Conservation (phyloP, 495 filamentous ascomycete species). For the Xeromyces bisporus region DNA sequence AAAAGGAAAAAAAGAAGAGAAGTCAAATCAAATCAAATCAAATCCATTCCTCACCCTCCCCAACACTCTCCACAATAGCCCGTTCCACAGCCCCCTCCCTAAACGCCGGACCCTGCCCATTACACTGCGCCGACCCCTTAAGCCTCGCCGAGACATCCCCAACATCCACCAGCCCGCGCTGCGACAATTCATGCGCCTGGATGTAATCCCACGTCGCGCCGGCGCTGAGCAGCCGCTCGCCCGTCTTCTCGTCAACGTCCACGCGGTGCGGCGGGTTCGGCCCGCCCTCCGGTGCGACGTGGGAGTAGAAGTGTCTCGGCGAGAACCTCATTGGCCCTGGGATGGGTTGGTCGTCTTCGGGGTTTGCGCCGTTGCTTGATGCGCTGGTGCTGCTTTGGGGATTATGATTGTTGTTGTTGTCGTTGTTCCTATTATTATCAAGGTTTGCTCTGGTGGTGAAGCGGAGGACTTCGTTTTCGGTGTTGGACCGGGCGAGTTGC, state of each 20-base stretch:
- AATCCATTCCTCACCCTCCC: slow-evolving; percentile 57
- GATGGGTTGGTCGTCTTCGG: slow-evolving; percentile 10
- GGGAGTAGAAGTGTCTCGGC: slow-evolving; percentile 46
- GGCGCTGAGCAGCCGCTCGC: slow-evolving; percentile 63
- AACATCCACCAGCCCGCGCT: slow-evolving; percentile 70
- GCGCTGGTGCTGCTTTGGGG: slow-evolving; percentile 7
- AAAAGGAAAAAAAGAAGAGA: not conserved
- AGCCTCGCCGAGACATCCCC: slow-evolving; percentile 58
- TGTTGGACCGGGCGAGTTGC: slow-evolving; percentile 59
- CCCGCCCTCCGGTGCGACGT: slow-evolving; percentile 20
- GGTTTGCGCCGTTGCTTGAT: slow-evolving; percentile 4
- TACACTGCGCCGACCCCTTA: slow-evolving; percentile 62
- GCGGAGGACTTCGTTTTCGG: slow-evolving; percentile 90
- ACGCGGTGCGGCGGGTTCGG: slow-evolving; percentile 48
- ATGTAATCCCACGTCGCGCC: slow-evolving; percentile 85
- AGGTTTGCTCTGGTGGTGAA: slow-evolving; percentile 36
- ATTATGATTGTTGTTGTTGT: no score
- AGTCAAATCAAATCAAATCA: no score
- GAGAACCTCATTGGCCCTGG: slow-evolving; percentile 60
- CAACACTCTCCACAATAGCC: slow-evolving; percentile 64
- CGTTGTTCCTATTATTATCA: slow-evolving; percentile 9
- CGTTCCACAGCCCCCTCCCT: slow-evolving; percentile 54
- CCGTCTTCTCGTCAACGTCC: slow-evolving; percentile 42
- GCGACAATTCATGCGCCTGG: slow-evolving; percentile 63
- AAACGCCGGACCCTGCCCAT: slow-evolving; percentile 84